A percentile compares a stretch with the other conserved stretches of the same genome.
Conservation (phyloP, 352 stramenopile genomes). For the Phytophthora sojae region DNA sequence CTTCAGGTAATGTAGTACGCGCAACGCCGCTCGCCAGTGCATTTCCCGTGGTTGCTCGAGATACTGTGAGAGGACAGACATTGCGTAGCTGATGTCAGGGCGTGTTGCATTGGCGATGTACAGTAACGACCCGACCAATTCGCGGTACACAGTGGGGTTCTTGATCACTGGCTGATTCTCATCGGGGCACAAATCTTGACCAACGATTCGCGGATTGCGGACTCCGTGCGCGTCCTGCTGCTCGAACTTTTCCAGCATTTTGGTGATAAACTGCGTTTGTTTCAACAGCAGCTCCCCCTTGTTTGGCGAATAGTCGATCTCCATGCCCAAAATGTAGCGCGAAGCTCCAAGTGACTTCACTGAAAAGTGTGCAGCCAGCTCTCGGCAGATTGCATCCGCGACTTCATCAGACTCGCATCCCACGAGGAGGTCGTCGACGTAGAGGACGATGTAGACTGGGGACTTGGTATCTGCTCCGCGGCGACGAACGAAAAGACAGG, state of each 20-base stretch:
- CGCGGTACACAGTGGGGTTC: neutral
- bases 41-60: neutral
- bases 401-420: conserved; percentile 6
- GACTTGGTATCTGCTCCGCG: neutral
- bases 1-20: neutral
- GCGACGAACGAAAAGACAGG: conserved; percentile 16
- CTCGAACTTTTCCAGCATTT: neutral
- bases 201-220: conserved; percentile 6
- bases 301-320: neutral
- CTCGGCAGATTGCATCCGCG: neutral
- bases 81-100: conserved; percentile 13
- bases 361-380: conserved; percentile 11
- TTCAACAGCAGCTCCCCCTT: neutral
- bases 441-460: conserved; percentile 17
- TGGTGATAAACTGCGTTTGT: neutral
- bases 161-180: neutral
- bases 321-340: conserved; percentile 1
- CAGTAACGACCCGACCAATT: conserved; percentile 17
- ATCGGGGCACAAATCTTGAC: conserved; percentile 1
- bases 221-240: conserved; percentile 4
- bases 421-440: conserved; percentile 19
- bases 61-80: neutral
- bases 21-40: neutral
- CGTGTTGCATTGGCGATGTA: conserved; percentile 28
- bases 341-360: conserved; percentile 12